Evolutionary conservation across 2,329 filamentous ascomycete species (phyloP), one percentile per base, ranked within the genome.

Genomic region (Lachnellula suecica): DNA sequence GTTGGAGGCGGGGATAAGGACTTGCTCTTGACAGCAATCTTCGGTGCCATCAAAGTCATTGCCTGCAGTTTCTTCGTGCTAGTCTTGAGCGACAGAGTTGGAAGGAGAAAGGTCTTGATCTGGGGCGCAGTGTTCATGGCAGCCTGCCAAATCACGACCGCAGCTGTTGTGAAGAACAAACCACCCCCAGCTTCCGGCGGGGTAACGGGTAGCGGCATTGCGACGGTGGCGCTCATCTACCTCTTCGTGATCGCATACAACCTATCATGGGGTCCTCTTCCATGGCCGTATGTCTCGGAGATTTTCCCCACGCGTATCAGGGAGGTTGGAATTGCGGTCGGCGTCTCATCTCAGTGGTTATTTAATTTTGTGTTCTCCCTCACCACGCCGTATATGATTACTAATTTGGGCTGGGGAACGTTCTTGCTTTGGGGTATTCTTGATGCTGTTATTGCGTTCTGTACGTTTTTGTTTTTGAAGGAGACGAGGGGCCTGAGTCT

Each of bases 401-500:
- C 63, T 2, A 70, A 70, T 47, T 64, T 79, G 51, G 70, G 71
- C 1, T 78, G 73, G 71, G 70, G 17, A 7, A 72, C 72, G 1
- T 77, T 77, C 55, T 59, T 76, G 5, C 63, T 78, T 44, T 78
- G 74, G 70, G 74, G 72, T 22, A 49, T 71, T 4, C 71, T 75
- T 9, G 72, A 78, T 56, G 59, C 71, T 17, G 62, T 73, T 35
- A 76, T 78, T 34, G 68, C 68, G 0, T 31, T 65, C 2, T 19
- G 78, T 58, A 71, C 78, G 24, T 80, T 69, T 59, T 77, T 78
- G 56, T 77, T 81, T 63, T 72, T 88, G 57, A 83, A 83, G 58
- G 84, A 87, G 71, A 88, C 84, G 47, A 86, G 86, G 70, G 84
- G 84, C 34, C 73, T 87, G n/a, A 81, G 79, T 1, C 75, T 88